Conservation (phyloP, 768 basidiomycete genomes). For the Psilocybe tampanensis region DNA sequence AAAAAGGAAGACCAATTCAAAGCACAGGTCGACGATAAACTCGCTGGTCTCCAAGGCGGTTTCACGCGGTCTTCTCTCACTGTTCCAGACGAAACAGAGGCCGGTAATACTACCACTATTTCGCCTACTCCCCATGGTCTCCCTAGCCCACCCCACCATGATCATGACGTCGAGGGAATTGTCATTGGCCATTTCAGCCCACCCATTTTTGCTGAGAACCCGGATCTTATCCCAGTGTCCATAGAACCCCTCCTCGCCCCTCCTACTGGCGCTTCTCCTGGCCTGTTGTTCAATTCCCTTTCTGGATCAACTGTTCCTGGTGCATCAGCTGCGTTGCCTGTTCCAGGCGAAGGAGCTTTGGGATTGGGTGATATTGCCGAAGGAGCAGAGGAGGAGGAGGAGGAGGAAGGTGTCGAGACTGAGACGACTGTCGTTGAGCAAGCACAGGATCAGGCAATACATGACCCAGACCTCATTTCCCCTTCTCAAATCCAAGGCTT, state of each 20-base stretch:
- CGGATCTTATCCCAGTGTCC: slow-evolving; percentile 18
- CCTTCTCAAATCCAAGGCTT: slow-evolving; percentile 57
- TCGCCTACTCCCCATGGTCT: slow-evolving; percentile 22
- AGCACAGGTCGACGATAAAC: slow-evolving; percentile 21
- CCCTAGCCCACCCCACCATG: slow-evolving; percentile 15
- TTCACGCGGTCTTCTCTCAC: slow-evolving; percentile 12
- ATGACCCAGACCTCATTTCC: slow-evolving; percentile 28
- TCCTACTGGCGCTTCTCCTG: slow-evolving; percentile 17
- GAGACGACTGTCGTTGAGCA: slow-evolving; percentile 1
- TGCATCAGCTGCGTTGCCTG: slow-evolving; percentile 5
- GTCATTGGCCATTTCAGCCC: slow-evolving; percentile 23
- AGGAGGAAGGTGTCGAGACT: slow-evolving; percentile 20
- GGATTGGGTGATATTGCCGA: slow-evolving; percentile 63
- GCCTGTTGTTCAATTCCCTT: slow-evolving; percentile 4
- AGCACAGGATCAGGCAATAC: slow-evolving; percentile 7
- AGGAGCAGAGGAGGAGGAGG: slow-evolving; percentile 59
- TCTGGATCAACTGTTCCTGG: slow-evolving; percentile 22
- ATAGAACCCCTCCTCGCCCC: slow-evolving; percentile 60
- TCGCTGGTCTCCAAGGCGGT: slow-evolving; percentile 18
- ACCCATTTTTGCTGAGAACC: slow-evolving; percentile 3
- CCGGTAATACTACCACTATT: slow-evolving; percentile 14
- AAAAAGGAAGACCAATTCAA: slow-evolving; percentile 19
- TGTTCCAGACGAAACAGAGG: background rate
- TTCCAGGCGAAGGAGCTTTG: slow-evolving; percentile 29
- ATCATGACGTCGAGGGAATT: slow-evolving; percentile 10